Evolutionary conservation across 208 protist species (phyloP).

Genomic region (Acanthamoeba lenticulata): DNA sequence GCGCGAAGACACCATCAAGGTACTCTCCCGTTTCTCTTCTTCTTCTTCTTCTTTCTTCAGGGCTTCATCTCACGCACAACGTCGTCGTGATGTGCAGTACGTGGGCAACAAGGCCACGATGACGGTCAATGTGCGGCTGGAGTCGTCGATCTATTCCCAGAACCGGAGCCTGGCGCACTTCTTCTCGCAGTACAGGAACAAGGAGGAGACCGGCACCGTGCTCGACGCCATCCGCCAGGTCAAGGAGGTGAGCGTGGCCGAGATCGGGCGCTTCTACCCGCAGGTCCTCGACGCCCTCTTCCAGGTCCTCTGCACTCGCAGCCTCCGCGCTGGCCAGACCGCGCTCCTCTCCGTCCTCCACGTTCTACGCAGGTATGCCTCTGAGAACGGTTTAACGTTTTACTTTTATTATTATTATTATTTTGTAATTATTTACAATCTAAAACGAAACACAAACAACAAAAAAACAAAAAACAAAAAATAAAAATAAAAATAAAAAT

Average conservation of each 20-base stretch:
- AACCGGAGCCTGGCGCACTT: constrained; percentile 67
- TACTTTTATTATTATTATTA: too few species aligned
- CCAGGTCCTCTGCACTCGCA: constrained; percentile 12
- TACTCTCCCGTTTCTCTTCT: neutral
- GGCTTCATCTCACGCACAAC: neutral
- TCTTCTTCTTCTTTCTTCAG: neutral
- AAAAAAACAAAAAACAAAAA: too few species aligned
- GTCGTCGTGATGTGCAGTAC: neutral
- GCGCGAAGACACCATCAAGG: constrained; percentile 14
- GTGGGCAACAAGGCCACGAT: constrained; percentile 61
- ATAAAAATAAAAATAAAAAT: too few species aligned
- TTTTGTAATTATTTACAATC: too few species aligned
- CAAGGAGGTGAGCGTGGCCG: neutral
- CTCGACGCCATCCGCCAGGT: neutral
- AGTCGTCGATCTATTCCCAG: constrained; percentile 66
- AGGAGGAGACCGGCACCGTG: neutral
- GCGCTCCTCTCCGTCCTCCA: constrained; percentile 48
- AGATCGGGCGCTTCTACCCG: constrained; percentile 47
- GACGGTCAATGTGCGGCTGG: constrained; percentile 42
- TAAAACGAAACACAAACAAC: too few species aligned
- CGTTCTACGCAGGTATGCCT: neutral
- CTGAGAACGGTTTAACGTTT: too few species aligned
- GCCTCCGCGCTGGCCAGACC: neutral
- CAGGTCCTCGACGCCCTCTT: constrained; percentile 34
- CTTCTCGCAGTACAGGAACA: neutral